Base-by-base conservation (phyloP, 2,329 filamentous ascomycete genomes). In the Hypoxylon sp. region DNA sequence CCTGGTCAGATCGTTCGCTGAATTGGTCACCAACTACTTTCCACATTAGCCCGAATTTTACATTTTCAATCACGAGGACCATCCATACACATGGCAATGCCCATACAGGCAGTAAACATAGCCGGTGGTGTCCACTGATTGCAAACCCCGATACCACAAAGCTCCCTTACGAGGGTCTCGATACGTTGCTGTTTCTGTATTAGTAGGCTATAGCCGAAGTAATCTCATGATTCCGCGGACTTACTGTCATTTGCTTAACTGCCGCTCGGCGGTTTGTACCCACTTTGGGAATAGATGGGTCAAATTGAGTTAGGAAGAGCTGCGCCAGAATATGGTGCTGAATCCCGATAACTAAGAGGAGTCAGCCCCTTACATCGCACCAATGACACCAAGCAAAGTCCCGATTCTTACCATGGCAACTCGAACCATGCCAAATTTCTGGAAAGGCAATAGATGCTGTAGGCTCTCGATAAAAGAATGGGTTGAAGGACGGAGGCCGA, bases 321-420 rank as follows among this genome's bases (percentile, higher is more conserved):
- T 84, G 81, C 0, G 87, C 86, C 2, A 91, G 81, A 62, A 88
- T 84, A 70, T 88, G 84, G 74, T 90, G 88, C 58, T 89, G 88
- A 14, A 88, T 80, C 0, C 88, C 89, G 8, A 88, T 86, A 4
- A 88, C 87, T 86, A 50, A 10, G 24, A 60, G 54, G 5, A 55
- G 26, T 67, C 42, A 68, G 59, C 50, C 50, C 47, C 47, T 14
- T 50, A 47, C 29, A 26, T 51, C n/a, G 37, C 39, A 13, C 24
- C 37, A 17, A 13, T 35, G 31, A 51, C 24, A 14, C 26, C n/a
- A 9, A 14, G 4, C 9, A 63, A 14, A 19, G n/a, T 33, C 14
- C 13, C 17, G 9, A 3, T 52, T 26, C 61, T 75, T 81, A 85
- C 84, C 80, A 72, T 88, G 84, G 68, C 85, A 87, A 64, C 86